Evolutionary conservation across 2,329 filamentous ascomycete species (phyloP).

Genomic region (Amphichorda felina): DNA sequence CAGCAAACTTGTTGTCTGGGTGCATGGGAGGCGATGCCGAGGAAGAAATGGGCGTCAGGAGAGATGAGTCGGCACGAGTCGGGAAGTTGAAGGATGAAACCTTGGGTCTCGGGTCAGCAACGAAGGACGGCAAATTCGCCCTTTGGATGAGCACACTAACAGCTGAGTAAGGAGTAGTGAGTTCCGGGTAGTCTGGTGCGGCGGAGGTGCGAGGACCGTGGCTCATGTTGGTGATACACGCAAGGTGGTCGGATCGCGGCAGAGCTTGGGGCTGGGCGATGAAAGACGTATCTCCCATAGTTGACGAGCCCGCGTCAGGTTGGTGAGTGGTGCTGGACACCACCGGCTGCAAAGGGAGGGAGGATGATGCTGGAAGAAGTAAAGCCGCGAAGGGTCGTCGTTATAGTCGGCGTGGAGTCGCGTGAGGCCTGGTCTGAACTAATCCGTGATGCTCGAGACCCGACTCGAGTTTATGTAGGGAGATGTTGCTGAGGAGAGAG

Average conservation of each 20-base stretch:
- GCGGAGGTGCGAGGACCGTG: neutral
- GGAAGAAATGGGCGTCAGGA: slow-evolving; percentile 5
- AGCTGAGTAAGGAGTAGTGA: slow-evolving; percentile 1
- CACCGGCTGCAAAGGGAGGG: neutral
- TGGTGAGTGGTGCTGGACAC: too few relatives aligned
- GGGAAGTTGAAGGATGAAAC: slow-evolving; percentile 3
- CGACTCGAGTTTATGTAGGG: too few relatives aligned
- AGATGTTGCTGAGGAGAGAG: neutral
- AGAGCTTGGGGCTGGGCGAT: neutral
- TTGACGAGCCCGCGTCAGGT: neutral
- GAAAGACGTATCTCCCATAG: slow-evolving; percentile 1
- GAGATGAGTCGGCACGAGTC: slow-evolving; percentile 1
- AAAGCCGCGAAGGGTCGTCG: too few relatives aligned
- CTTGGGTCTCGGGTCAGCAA: slow-evolving; percentile 1
- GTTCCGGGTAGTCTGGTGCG: slow-evolving; percentile 1
- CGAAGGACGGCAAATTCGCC: too few relatives aligned
- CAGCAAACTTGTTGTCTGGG: slow-evolving; percentile 1
- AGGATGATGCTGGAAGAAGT: too few relatives aligned
- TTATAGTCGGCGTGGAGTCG: too few relatives aligned
- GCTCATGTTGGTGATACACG: neutral
- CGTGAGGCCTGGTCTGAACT: neutral
- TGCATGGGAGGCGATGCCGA: slow-evolving; percentile 4
- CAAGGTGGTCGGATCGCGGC: neutral
- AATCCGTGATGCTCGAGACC: too few relatives aligned
- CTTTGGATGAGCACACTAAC: neutral